Conservation (phyloP, 2,329 filamentous ascomycete species). For the Colletotrichum simmondsii region DNA sequence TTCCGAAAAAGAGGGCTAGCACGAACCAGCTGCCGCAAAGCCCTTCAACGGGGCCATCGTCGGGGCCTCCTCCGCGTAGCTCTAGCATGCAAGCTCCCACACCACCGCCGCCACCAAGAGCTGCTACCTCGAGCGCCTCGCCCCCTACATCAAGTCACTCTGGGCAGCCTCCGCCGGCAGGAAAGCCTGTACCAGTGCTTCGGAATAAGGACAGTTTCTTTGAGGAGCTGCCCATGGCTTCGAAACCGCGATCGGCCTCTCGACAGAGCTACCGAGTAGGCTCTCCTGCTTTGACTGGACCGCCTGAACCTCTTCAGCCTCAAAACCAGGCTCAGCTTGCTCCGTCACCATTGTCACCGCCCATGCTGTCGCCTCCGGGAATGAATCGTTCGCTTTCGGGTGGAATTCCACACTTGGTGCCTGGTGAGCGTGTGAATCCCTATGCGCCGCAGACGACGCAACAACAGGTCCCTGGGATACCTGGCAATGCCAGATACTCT, state of each 20-base stretch:
- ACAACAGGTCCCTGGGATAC: conserved; percentile 45
- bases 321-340: conserved; percentile 40
- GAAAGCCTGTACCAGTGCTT: conserved; percentile 47
- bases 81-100: conserved; percentile 64
- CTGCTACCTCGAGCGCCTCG: conserved; percentile 29
- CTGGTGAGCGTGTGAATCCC: conserved; percentile 63
- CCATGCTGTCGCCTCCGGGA: conserved; percentile 20
- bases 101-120: conserved; percentile 31
- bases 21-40: conserved; percentile 64
- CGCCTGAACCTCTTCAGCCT: conserved; percentile 46
- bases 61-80: conserved; percentile 66
- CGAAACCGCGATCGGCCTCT: conserved; percentile 70
- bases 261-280: conserved; percentile 59
- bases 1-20: conserved; percentile 73
- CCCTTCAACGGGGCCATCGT: conserved; percentile 45
- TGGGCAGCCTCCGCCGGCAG: conserved; percentile 43
- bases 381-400: conserved; percentile 32
- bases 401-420: conserved; percentile 57
- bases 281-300: conserved; percentile 54
- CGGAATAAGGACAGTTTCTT: conserved; percentile 72
- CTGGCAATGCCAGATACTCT: conserved; percentile 67
- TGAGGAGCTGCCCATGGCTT: conserved; percentile 76
- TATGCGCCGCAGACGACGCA: conserved; percentile 58
- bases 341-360: conserved; percentile 30
- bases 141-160: conserved; percentile 52